A percentile compares a stretch with the other conserved stretches of the same genome.
phyloP scores from a whole-genome alignment of 2,329 filamentous ascomycete species.

The Colletotrichum siamense region DNA sequence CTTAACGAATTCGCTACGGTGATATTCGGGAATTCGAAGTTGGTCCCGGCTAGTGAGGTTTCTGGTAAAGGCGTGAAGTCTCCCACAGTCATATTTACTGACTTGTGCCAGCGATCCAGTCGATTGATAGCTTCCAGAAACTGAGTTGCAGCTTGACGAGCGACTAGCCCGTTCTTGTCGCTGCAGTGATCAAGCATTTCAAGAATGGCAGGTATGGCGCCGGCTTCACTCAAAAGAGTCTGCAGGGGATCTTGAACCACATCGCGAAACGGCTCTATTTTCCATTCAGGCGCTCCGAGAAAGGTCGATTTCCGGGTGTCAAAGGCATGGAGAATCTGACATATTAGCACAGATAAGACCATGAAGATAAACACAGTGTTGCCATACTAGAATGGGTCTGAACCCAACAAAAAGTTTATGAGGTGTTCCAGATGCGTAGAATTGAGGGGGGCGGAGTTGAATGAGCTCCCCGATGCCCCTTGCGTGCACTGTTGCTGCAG shows the following conservation, averaged over 20 bases:
- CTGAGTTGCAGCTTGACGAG: background rate
- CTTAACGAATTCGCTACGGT: conserved; percentile 41
- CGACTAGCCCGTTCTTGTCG: background rate
- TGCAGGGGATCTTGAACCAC: conserved; percentile 34
- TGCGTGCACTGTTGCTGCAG: conserved; percentile 34
- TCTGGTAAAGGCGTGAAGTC: background rate
- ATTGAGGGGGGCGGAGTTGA: conserved; percentile 31
- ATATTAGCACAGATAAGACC: no score
- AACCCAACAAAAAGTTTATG: conserved; percentile 45
- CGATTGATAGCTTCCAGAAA: background rate
- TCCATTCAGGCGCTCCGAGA: conserved; percentile 34
- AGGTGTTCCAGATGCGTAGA: conserved; percentile 35
- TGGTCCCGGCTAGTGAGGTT: background rate
- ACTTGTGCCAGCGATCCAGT: background rate
- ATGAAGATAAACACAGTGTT: background rate
- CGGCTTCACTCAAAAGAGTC: conserved; percentile 32
- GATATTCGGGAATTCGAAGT: conserved; percentile 37
- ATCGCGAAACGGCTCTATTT: conserved; percentile 31
- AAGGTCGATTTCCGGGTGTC: conserved; percentile 33
- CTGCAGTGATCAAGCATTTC: background rate
- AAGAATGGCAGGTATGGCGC: conserved; percentile 30
- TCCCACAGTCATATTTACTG: background rate
- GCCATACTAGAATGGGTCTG: conserved; percentile 40
- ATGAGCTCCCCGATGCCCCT: conserved; percentile 39
- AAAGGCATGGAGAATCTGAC: conserved; percentile 35